Percentiles rank a stretch among this genome's conserved stretches.
phyloP scores from a whole-genome alignment of 352 stramenopile species.

The Elongisporangium prolatum region DNA sequence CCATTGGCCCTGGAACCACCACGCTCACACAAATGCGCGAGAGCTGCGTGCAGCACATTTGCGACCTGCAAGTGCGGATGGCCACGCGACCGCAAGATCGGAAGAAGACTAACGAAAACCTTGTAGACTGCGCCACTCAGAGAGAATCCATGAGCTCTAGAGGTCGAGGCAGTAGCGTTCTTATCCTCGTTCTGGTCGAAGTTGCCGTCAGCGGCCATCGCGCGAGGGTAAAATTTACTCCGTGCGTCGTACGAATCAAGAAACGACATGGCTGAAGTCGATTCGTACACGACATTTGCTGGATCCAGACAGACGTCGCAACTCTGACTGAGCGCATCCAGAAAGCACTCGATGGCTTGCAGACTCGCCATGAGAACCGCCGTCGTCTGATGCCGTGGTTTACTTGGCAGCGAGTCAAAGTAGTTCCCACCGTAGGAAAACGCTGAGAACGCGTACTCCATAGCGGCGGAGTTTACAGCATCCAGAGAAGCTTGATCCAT shows the following conservation, averaged over 20 bases:
- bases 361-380: conserved; percentile 58
- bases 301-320: conserved; percentile 33
- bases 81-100: conserved; percentile 31
- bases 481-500: not conserved
- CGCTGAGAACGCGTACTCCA: not conserved
- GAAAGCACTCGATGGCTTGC: conserved; percentile 54
- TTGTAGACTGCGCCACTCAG: conserved; percentile 33
- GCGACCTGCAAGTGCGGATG: conserved; percentile 57
- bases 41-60: conserved; percentile 37
- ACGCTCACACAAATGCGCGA: conserved; percentile 25
- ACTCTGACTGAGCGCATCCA: conserved; percentile 35
- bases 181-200: not conserved
- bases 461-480: no score
- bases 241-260: conserved; percentile 26
- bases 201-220: conserved; percentile 7
- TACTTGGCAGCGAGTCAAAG: conserved; percentile 57
- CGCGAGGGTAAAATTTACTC: conserved; percentile 28
- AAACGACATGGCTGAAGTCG: conserved; percentile 12
- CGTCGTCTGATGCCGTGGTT: conserved; percentile 35
- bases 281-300: conserved; percentile 30
- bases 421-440: conserved; percentile 60
- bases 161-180: not conserved
- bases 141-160: conserved; percentile 27
- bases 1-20: not conserved
- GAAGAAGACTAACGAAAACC: conserved; percentile 44